Evolutionary conservation across 768 basidiomycete species (phyloP).

Genomic region (Macrolepiota albuminosa): DNA sequence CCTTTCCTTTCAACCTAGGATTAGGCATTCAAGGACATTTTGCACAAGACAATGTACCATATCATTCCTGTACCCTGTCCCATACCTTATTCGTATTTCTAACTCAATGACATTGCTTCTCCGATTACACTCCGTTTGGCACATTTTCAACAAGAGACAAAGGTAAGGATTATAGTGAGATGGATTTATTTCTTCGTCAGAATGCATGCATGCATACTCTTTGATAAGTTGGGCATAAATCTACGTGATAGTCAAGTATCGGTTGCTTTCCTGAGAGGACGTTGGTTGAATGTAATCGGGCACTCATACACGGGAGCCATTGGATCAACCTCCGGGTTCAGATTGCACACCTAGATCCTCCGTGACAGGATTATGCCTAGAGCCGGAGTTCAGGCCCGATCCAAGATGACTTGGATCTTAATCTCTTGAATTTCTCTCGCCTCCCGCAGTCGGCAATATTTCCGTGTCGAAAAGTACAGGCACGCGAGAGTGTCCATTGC

Average conservation of each 20-base stretch:
- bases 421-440: too few relatives aligned
- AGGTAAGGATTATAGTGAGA: too few relatives aligned
- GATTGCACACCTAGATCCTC: neutral
- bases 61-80: neutral
- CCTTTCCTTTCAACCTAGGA: neutral
- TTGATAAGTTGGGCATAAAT: too few relatives aligned
- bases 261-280: too few relatives aligned
- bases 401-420: too few relatives aligned
- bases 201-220: too few relatives aligned
- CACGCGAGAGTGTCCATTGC: neutral
- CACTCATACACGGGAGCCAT: neutral
- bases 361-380: neutral
- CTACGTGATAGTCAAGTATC: neutral
- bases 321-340: neutral
- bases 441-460: too few relatives aligned
- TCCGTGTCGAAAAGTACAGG: too few relatives aligned
- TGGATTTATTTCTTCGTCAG: neutral
- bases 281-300: too few relatives aligned
- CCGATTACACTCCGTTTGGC: neutral
- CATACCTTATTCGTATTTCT: constrained; percentile 2
- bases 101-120: neutral
- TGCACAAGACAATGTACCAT: constrained; percentile 7
- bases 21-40: constrained; percentile 1
- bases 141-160: neutral
- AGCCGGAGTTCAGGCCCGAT: neutral